phyloP scores from a whole-genome alignment of 2,329 filamentous ascomycete genomes.

The Aspergillus sp. region DNA sequence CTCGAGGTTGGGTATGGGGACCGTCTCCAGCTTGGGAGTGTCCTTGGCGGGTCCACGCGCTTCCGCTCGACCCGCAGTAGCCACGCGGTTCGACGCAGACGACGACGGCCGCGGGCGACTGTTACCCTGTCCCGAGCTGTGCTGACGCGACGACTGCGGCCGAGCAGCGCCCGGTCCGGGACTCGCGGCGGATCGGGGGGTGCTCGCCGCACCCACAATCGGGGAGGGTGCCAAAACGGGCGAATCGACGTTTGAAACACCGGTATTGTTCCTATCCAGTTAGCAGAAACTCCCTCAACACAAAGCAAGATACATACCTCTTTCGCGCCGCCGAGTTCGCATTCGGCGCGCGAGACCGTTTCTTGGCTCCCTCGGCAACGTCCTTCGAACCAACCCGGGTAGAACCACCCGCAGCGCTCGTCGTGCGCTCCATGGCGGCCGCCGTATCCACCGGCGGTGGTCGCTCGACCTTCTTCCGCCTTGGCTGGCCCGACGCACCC shows the following conservation, averaged over 20 bases:
- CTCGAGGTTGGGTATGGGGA: conserved; percentile 37
- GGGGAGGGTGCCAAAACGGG: conserved; percentile 75
- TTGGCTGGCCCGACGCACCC: conserved; percentile 55
- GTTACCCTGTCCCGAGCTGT: conserved; percentile 65
- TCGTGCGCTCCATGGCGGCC: conserved; percentile 41
- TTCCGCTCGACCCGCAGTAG: conserved; percentile 56
- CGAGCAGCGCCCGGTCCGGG: conserved; percentile 60
- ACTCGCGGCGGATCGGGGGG: conserved; percentile 60
- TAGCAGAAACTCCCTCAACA: background rate
- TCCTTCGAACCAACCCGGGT: conserved; percentile 55
- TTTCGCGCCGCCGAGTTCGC: conserved; percentile 67
- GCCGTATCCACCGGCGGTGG: conserved; percentile 37
- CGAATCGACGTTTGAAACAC: conserved; percentile 57
- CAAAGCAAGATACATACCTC: conserved; percentile 53
- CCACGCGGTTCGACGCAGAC: conserved; percentile 58
- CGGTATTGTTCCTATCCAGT: conserved; percentile 44
- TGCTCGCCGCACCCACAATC: conserved; percentile 62
- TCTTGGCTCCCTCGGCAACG: conserved; percentile 66
- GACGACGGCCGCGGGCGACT: conserved; percentile 60
- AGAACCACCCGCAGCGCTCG: conserved; percentile 31
- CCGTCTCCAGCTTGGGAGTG: conserved; percentile 27
- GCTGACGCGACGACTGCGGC: conserved; percentile 69
- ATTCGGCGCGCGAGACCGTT: conserved; percentile 72
- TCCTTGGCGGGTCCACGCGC: conserved; percentile 55
- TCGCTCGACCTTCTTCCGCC: conserved; percentile 81